A percentile compares a stretch with the other conserved stretches of the same genome.
Conservation (phyloP, 495 filamentous ascomycete genomes). For the Saxophila tyrrhenica region DNA sequence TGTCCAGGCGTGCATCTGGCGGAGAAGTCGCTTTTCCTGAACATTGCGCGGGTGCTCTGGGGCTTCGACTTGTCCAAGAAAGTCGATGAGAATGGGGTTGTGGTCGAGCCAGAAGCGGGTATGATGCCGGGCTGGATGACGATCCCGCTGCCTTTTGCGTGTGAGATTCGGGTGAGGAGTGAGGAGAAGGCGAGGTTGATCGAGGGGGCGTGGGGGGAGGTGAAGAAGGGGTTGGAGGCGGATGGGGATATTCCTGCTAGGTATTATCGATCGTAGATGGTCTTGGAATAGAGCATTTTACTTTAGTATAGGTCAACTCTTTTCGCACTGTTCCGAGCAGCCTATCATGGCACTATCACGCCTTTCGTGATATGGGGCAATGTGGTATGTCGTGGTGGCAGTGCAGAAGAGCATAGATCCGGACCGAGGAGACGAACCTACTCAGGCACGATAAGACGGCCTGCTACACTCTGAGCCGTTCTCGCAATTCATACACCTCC, state of each 20-base stretch:
- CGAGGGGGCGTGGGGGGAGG: background rate
- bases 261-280: background rate
- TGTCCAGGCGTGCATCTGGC: slow-evolving; percentile 26
- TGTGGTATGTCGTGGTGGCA: too few species aligned
- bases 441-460: too few species aligned
- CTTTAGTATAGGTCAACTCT: too few species aligned
- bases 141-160: slow-evolving; percentile 11
- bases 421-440: too few species aligned
- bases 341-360: too few species aligned
- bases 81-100: background rate
- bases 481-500: too few species aligned
- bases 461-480: too few species aligned
- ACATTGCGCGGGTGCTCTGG: slow-evolving; percentile 12
- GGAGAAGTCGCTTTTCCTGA: slow-evolving; percentile 20
- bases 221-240: background rate
- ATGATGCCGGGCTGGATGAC: slow-evolving; percentile 9
- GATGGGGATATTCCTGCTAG: background rate
- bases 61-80: background rate
- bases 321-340: too few species aligned
- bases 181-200: slow-evolving; percentile 9
- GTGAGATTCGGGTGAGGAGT: slow-evolving; percentile 6
- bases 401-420: too few species aligned
- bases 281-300: too few species aligned
- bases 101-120: background rate
- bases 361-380: too few species aligned